Percentiles rank a stretch among this genome's conserved stretches.
phyloP scores from a whole-genome alignment of 345 rosid genomes.

The Durio zibethinus region DNA sequence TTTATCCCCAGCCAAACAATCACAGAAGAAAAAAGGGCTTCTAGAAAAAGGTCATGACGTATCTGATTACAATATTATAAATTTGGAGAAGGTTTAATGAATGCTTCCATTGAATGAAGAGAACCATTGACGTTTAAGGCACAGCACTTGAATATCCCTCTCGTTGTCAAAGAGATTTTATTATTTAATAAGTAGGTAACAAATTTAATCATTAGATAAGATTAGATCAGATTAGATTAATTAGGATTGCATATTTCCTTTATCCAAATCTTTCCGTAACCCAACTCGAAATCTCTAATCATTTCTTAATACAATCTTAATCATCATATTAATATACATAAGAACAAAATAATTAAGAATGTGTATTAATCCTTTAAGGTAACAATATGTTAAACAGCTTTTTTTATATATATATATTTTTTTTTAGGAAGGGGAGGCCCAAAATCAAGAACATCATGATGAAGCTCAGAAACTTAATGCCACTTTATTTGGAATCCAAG shows the following conservation, averaged over 20 bases:
- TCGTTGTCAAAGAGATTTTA: constrained; percentile 14
- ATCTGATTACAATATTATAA: neutral
- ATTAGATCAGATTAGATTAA: neutral
- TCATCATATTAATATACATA: neutral
- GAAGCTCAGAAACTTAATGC: neutral
- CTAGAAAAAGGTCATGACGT: constrained; percentile 23
- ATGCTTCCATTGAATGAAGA: constrained; percentile 17
- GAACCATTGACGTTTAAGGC: constrained; percentile 33
- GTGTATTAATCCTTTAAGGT: neutral
- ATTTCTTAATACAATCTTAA: neutral
- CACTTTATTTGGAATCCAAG: constrained; percentile 7
- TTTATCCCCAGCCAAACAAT: neutral
- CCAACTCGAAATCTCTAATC: neutral
- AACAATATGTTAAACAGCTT: neutral
- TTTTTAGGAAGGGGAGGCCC: neutral
- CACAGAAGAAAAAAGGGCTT: constrained; percentile 6
- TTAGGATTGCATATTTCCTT: neutral
- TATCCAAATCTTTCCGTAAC: neutral
- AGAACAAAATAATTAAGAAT: neutral
- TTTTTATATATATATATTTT: neutral
- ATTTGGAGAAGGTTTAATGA: neutral
- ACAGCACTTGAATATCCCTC: constrained; percentile 18
- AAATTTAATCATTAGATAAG: neutral
- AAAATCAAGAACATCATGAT: neutral
- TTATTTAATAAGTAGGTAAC: neutral